Base-by-base conservation (phyloP, 2,329 filamentous ascomycete genomes). In the Zasmidium angulare region DNA sequence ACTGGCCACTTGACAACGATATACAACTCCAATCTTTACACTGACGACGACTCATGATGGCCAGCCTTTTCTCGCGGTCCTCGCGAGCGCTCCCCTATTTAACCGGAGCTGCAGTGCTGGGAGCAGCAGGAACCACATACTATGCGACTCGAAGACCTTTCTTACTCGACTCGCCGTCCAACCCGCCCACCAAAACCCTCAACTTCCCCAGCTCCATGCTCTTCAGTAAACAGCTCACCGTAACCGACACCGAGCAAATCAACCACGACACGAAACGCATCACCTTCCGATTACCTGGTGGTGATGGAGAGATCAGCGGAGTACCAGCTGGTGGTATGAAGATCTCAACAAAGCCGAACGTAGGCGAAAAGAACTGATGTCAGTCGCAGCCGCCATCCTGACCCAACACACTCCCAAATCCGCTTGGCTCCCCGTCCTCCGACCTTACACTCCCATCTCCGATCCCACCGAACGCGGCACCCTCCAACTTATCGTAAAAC, bases 371-470 rank as follows among this genome's bases (percentile, higher is more conserved):
- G 14, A 2, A 40, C 50, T 62, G 47, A 63, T 47, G 26, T 23
- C 47, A 29, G n/a, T 14, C 14, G 20, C 55, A 82, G 80, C 76
- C 74, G 81, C 87, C 2, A 75, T 90, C 1, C 76, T 90, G 40
- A 86, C 86, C 1, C 71, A 84, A 43, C 82, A 86, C 1, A 84
- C 83, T 63, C 64, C 87, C 0, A 73, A 81, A 11, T 84, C 83
- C 6, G 72, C 78, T 51, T 84, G 80, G 77, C 69, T 86, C 2
- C 87, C 88, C 0, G 82, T 84, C 1, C 72, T 87, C 11, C 78
- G 88, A 46, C 88, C 87, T 0, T 90, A 90, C 65, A 89, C 87
- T 0, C 88, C 88, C 0, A 77, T 88, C 53, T 85, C 78, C 63
- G 72, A 79, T 46, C 74, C 69, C 82, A 83, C 85, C 40, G 78